These are phyloP conservation scores for Tricholoma bakamatsutake DNA, from an alignment of 768 basidiomycete species.

Conservation along the genomic window DNA sequence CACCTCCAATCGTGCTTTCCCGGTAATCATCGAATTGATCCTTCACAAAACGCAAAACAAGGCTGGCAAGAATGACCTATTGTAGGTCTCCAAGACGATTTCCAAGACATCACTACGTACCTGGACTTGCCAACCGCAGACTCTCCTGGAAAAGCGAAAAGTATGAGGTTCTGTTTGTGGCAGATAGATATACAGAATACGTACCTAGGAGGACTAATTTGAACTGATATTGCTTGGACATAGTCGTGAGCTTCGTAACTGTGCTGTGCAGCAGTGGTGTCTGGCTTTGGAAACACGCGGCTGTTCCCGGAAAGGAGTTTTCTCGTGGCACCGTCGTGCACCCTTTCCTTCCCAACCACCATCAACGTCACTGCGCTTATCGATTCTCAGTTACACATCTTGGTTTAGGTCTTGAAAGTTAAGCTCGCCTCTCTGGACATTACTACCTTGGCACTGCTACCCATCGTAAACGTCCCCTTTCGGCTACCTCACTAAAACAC, in stretches of 20 bases:
- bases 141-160: slow-evolving; percentile 57
- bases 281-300: slow-evolving; percentile 24
- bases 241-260: slow-evolving; percentile 34
- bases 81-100: slow-evolving; percentile 7
- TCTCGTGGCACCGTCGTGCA: not conserved
- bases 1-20: slow-evolving; percentile 91
- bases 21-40: slow-evolving; percentile 95
- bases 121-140: slow-evolving; percentile 97
- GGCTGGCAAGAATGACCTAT: slow-evolving; percentile 40
- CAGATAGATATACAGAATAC: slow-evolving; percentile 16
- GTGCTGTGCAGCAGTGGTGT: slow-evolving; percentile 20
- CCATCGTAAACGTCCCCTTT: slow-evolving; percentile 1
- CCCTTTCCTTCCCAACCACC: slow-evolving; percentile 27
- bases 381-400: slow-evolving; percentile 10
- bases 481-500: slow-evolving; percentile 32
- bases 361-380: slow-evolving; percentile 24
- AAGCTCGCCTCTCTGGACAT: slow-evolving; percentile 20
- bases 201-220: slow-evolving; percentile 93
- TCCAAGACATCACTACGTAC: slow-evolving; percentile 34
- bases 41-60: slow-evolving; percentile 95
- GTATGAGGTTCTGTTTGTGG: slow-evolving; percentile 3
- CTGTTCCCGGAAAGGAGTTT: slow-evolving; percentile 26
- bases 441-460: slow-evolving; percentile 10
- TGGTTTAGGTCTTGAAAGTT: slow-evolving; percentile 24
- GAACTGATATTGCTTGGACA: slow-evolving; percentile 93